Conservation (phyloP, 352 stramenopile genomes). For the Pythium rishiriense region DNA sequence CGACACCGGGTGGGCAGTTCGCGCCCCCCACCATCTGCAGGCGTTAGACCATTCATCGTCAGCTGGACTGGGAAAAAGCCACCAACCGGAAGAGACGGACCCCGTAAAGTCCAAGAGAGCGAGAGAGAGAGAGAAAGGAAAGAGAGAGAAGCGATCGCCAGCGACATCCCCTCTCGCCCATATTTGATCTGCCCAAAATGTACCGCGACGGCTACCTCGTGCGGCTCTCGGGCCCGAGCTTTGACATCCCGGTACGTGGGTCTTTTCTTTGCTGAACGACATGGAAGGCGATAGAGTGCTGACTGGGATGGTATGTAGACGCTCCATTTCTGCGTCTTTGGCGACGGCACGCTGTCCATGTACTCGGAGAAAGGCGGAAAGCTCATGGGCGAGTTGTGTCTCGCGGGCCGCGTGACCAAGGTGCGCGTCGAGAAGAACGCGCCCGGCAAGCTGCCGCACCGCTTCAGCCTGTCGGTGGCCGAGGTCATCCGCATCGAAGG, state of each 20-base stretch:
- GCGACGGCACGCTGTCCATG: constrained; percentile 68
- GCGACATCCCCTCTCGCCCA: background rate
- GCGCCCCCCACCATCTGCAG: background rate
- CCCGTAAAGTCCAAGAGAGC: background rate
- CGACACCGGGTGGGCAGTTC: background rate
- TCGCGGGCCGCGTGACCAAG: constrained; percentile 75
- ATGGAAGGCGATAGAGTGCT: background rate
- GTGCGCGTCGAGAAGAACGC: constrained; percentile 68
- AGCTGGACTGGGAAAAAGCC: background rate
- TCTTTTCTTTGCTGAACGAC: background rate
- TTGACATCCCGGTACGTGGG: constrained; percentile 50
- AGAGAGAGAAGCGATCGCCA: no score
- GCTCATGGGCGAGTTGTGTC: constrained; percentile 57
- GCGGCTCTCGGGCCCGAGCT: constrained; percentile 49
- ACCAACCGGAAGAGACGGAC: background rate
- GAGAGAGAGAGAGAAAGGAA: background rate
- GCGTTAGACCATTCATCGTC: background rate
- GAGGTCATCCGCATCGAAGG: constrained; percentile 76
- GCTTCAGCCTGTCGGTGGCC: constrained; percentile 67
- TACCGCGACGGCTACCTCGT: constrained; percentile 83
- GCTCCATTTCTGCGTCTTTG: constrained; percentile 78
- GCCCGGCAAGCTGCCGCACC: constrained; percentile 70
- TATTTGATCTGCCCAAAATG: no score
- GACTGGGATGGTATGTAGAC: constrained; percentile 29
- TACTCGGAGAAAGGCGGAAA: constrained; percentile 75